Conservation (phyloP, 768 basidiomycete species). For the Lenzites betulinus region DNA sequence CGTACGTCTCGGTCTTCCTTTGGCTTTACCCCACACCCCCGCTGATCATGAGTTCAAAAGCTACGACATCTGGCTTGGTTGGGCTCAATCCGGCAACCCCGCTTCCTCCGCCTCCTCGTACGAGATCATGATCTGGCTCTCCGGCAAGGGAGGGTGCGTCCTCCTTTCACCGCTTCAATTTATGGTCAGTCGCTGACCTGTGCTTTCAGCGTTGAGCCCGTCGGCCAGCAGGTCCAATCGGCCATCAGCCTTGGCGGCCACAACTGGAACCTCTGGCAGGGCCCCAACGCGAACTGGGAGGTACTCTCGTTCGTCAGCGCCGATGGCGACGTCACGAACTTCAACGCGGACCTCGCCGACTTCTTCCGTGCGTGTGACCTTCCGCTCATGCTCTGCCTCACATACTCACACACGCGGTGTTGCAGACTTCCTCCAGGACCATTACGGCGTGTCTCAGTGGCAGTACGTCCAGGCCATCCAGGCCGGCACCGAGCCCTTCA, state of each 20-base stretch:
- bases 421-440: constrained; percentile 46
- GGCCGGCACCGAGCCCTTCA: constrained; percentile 59
- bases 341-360: constrained; percentile 52
- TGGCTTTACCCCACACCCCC: not conserved
- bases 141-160: constrained; percentile 53
- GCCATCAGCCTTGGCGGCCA: constrained; percentile 47
- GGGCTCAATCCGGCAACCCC: not conserved
- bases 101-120: constrained; percentile 33
- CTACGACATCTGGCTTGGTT: constrained; percentile 42
- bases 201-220: constrained; percentile 49
- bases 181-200: not conserved
- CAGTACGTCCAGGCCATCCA: constrained; percentile 59
- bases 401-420: not conserved
- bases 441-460: constrained; percentile 49
- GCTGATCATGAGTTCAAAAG: constrained; percentile 22
- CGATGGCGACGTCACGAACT: constrained; percentile 49
- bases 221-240: constrained; percentile 49
- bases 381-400: not conserved
- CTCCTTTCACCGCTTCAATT: not conserved
- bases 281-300: constrained; percentile 57
- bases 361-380: constrained; percentile 58
- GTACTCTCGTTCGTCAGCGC: constrained; percentile 57
- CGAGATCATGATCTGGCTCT: constrained; percentile 67
- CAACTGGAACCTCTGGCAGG: constrained; percentile 59
- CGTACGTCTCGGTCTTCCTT: constrained; percentile 33